These are phyloP conservation scores for Apiotrichum sp. DNA, from an alignment of 1,284 basidiomycete species.

Conservation along the genomic window DNA sequence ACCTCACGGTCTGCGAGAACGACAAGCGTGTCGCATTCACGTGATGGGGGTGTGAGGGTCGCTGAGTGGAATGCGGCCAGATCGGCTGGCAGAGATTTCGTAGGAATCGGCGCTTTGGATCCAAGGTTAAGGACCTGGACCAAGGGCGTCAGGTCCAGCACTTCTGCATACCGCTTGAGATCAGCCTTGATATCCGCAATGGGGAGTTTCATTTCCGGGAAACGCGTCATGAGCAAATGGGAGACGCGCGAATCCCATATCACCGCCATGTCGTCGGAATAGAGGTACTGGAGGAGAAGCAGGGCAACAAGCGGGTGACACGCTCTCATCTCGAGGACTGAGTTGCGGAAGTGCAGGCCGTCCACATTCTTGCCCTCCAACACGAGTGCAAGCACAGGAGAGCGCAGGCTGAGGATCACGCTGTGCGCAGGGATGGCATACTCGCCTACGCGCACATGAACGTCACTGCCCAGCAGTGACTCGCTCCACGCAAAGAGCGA, in stretches of 20 bases:
- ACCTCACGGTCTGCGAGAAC: conserved; percentile 65
- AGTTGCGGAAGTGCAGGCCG: background rate
- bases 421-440: conserved; percentile 41
- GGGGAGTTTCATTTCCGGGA: conserved; percentile 49
- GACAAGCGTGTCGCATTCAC: conserved; percentile 62
- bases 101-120: conserved; percentile 34
- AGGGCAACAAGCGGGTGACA: conserved; percentile 57
- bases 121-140: conserved; percentile 34
- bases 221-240: conserved; percentile 50
- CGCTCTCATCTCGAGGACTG: conserved; percentile 17
- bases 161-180: conserved; percentile 54
- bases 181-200: conserved; percentile 58
- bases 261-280: conserved; percentile 74
- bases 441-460: conserved; percentile 31
- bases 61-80: conserved; percentile 45
- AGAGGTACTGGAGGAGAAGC: conserved; percentile 77
- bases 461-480: conserved; percentile 38
- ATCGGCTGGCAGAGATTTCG: conserved; percentile 35
- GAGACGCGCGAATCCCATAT: conserved; percentile 78
- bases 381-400: conserved; percentile 23
- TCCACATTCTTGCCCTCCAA: conserved; percentile 19
- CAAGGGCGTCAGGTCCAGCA: conserved; percentile 49
- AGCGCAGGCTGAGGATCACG: conserved; percentile 32
- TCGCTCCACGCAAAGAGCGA: conserved; percentile 43
- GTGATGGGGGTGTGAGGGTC: conserved; percentile 29